phyloP scores from a whole-genome alignment of 2,329 filamentous ascomycete genomes.

The Arthrobotrys pseudoclavata region DNA sequence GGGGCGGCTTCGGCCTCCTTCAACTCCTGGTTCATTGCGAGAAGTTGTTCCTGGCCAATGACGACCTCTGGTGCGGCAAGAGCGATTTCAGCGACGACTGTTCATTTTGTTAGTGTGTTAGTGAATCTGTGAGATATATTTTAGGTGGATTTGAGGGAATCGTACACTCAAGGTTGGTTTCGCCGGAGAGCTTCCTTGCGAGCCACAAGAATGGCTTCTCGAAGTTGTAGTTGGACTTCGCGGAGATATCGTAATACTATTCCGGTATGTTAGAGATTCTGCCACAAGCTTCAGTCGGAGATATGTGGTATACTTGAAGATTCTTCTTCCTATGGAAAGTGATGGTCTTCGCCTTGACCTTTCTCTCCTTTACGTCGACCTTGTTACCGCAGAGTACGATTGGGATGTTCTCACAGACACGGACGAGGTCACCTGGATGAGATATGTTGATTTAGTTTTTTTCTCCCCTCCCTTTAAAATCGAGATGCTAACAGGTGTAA shows the following conservation, averaged over 20 bases:
- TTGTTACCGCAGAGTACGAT: constrained; percentile 99
- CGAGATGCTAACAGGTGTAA: constrained; percentile 54
- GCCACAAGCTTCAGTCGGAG: neutral
- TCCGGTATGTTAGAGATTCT: constrained; percentile 5
- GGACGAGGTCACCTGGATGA: constrained; percentile 87
- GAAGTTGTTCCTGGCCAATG: constrained; percentile 86
- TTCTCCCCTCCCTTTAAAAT: neutral
- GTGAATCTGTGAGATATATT: neutral
- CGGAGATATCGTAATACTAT: constrained; percentile 97
- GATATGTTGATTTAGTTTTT: constrained; percentile 20
- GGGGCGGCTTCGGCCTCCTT: constrained; percentile 81
- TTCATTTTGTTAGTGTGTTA: constrained; percentile 18
- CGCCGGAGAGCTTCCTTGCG: constrained; percentile 96
- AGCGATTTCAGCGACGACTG: constrained; percentile 92
- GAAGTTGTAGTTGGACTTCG: constrained; percentile 99
- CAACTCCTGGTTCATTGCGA: constrained; percentile 91
- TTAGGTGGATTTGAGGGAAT: constrained; percentile 59
- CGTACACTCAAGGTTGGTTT: constrained; percentile 80
- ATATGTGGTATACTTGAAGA: constrained; percentile 73
- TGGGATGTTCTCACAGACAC: constrained; percentile 98
- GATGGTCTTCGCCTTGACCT: constrained; percentile 99
- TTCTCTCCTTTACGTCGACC: constrained; percentile 99
- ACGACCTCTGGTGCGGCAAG: constrained; percentile 92
- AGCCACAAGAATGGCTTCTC: constrained; percentile 99
- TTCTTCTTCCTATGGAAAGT: constrained; percentile 99